A percentile compares a stretch with the other conserved stretches of the same genome.
phyloP scores from a whole-genome alignment of 2,329 filamentous ascomycete species.

The Fusarium lateritium region DNA sequence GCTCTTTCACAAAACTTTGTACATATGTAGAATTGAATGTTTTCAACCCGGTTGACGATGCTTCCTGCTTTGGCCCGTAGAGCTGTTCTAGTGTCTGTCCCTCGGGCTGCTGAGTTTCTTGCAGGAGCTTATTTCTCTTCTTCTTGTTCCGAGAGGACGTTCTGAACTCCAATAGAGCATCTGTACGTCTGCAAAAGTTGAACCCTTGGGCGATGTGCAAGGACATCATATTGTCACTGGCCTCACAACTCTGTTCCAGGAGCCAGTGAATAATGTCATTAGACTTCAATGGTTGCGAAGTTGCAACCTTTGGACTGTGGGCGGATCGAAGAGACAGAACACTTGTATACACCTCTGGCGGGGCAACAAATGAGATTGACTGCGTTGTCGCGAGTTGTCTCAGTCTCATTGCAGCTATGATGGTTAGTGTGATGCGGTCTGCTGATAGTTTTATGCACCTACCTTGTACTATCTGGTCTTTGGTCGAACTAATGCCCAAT shows the following conservation, averaged over 20 bases:
- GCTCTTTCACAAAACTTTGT: background rate
- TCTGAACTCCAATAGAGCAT: slow-evolving; percentile 62
- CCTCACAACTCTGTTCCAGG: slow-evolving; percentile 73
- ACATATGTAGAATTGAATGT: slow-evolving; percentile 1
- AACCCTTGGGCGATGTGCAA: slow-evolving; percentile 72
- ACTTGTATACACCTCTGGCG: slow-evolving; percentile 73
- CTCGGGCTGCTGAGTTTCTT: slow-evolving; percentile 62
- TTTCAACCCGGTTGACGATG: background rate
- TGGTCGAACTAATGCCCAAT: slow-evolving; percentile 69
- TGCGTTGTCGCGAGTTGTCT: slow-evolving; percentile 71
- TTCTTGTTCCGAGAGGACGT: slow-evolving; percentile 56
- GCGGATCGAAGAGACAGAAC: slow-evolving; percentile 62
- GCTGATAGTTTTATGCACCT: slow-evolving; percentile 13
- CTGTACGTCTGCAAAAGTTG: slow-evolving; percentile 71
- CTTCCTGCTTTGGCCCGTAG: slow-evolving; percentile 60
- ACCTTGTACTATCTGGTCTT: slow-evolving; percentile 75
- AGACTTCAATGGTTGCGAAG: slow-evolving; percentile 26
- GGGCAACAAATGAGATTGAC: slow-evolving; percentile 68
- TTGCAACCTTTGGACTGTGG: background rate
- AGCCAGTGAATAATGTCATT: slow-evolving; percentile 67
- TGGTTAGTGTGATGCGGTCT: background rate
- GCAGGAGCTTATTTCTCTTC: slow-evolving; percentile 54
- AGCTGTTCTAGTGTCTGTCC: slow-evolving; percentile 70
- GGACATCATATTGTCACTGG: slow-evolving; percentile 70
- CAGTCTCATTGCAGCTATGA: slow-evolving; percentile 74